phyloP scores from a whole-genome alignment of 169 alveolate species.

The Cryptosporidium xiaoi region DNA sequence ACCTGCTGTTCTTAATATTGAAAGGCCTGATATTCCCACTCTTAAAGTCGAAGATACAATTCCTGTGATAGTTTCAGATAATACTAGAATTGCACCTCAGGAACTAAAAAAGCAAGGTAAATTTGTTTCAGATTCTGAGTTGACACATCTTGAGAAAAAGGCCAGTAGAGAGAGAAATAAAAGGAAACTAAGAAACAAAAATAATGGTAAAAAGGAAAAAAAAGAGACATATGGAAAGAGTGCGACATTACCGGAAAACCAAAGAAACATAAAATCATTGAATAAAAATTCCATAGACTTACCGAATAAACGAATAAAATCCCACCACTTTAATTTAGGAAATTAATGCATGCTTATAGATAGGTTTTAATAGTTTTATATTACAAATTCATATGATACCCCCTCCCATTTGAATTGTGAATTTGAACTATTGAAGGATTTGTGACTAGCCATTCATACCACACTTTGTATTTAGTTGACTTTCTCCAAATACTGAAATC shows the following conservation, averaged over 20 bases:
- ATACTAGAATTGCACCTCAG: conserved; percentile 37
- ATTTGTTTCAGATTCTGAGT: conserved; percentile 12
- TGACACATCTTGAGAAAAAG: conserved; percentile 41
- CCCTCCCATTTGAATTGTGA: conserved; percentile 74
- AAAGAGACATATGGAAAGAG: background rate
- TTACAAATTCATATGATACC: conserved; percentile 48
- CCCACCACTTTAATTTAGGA: conserved; percentile 6
- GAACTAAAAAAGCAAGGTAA: conserved; percentile 35
- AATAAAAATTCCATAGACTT: background rate
- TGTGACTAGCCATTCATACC: conserved; percentile 87
- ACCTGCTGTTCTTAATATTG: background rate
- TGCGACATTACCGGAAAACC: background rate
- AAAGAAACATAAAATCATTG: background rate
- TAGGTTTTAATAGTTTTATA: background rate
- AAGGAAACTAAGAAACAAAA: background rate
- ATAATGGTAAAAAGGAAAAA: background rate
- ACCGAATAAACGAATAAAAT: conserved; percentile 24
- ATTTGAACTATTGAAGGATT: conserved; percentile 32
- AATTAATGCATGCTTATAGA: background rate
- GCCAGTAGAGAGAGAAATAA: conserved; percentile 17
- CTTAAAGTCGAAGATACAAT: conserved; percentile 62
- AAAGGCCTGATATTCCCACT: conserved; percentile 6
- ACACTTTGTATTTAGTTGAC: conserved; percentile 77
- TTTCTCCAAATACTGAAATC: conserved; percentile 81
- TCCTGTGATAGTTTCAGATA: conserved; percentile 55